These are phyloP conservation scores for Leccinum fallax DNA, from an alignment of 1,284 basidiomycete genomes.

Conservation along the genomic window DNA sequence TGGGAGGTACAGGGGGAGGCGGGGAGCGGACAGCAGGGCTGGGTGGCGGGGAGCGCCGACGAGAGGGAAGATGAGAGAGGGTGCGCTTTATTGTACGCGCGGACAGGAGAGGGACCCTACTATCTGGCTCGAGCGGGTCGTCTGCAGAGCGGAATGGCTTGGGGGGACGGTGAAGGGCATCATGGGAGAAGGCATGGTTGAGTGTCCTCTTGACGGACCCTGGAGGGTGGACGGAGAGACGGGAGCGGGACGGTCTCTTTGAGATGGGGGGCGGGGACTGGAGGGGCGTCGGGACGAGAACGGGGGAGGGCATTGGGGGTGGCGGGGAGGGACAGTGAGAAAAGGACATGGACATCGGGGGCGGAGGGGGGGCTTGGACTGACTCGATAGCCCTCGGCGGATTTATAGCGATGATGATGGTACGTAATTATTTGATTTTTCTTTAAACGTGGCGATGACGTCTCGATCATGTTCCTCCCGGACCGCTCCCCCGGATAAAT, in stretches of 20 bases:
- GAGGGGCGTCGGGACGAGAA: conserved; percentile 21
- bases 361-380: not conserved
- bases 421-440: not conserved
- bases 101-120: conserved; percentile 6
- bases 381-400: not conserved
- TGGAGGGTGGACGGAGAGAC: conserved; percentile 5
- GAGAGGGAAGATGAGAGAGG: conserved; percentile 13
- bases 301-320: conserved; percentile 32
- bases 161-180: conserved; percentile 13
- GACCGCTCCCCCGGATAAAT: not conserved
- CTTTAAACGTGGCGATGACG: conserved; percentile 9
- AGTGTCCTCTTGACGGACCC: conserved; percentile 15
- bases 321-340: conserved; percentile 17
- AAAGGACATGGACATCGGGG: conserved; percentile 20
- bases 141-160: conserved; percentile 6
- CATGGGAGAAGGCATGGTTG: conserved; percentile 8
- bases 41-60: conserved; percentile 34
- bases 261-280: conserved; percentile 20
- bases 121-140: conserved; percentile 10
- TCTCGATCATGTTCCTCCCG: not conserved
- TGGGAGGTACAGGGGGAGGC: conserved; percentile 37
- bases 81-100: conserved; percentile 15
- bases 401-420: conserved; percentile 17
- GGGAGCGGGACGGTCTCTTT: not conserved
- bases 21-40: conserved; percentile 24